Percentiles rank a stretch among this genome's conserved stretches.
Evolutionary conservation across 2,329 filamentous ascomycete species (phyloP).

Genomic region (Ophiostoma novo-ulmi): DNA sequence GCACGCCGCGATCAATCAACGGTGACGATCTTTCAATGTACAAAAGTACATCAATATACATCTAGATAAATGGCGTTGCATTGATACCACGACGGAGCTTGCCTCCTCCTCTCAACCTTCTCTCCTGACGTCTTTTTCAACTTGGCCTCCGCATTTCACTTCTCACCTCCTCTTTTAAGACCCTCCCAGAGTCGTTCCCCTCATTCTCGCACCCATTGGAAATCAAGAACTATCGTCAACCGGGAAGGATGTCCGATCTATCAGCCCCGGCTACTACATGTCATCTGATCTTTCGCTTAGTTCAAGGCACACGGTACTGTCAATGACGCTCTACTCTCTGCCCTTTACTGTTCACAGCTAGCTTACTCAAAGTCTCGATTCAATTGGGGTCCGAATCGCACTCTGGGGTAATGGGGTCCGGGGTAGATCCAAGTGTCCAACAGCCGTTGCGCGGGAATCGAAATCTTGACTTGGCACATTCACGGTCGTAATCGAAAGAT

Average conservation of each 20-base stretch:
- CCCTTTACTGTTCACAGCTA: too few species aligned
- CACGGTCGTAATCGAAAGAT: not conserved
- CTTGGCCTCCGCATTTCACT: not conserved
- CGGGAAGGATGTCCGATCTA: not conserved
- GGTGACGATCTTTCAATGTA: not conserved
- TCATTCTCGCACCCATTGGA: not conserved
- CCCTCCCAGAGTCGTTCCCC: not conserved
- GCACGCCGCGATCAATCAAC: not conserved
- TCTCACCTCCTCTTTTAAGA: not conserved
- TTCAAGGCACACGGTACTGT: not conserved
- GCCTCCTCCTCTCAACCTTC: not conserved
- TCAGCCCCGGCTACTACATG: not conserved
- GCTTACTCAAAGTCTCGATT: too few species aligned
- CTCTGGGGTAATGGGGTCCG: slow-evolving; percentile 6
- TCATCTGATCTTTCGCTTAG: not conserved
- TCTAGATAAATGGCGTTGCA: not conserved
- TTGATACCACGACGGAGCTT: not conserved
- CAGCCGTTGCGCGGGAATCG: not conserved
- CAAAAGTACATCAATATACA: not conserved
- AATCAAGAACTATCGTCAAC: not conserved
- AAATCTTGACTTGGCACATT: not conserved
- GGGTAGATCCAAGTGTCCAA: not conserved
- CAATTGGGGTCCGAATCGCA: not conserved
- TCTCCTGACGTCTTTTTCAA: not conserved
- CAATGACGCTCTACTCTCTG: too few species aligned